Conservation (phyloP, 495 filamentous ascomycete genomes). For the Rusavskia elegans region DNA sequence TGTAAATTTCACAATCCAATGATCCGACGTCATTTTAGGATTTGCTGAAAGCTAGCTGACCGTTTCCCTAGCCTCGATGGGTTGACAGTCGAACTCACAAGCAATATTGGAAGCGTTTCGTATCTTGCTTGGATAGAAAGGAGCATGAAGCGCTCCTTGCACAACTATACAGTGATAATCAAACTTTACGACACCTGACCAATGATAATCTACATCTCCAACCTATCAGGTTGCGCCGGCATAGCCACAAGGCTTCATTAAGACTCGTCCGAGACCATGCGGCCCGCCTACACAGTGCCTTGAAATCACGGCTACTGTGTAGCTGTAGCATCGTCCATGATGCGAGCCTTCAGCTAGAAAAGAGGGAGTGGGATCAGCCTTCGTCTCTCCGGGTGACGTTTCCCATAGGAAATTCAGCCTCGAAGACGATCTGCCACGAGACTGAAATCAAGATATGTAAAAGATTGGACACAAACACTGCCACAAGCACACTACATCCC, state of each 20-base stretch:
- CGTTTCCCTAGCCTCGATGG: neutral
- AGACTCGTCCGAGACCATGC: neutral
- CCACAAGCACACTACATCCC: too few species aligned
- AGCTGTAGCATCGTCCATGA: neutral
- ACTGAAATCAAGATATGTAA: neutral
- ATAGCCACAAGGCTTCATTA: neutral
- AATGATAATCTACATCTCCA: neutral
- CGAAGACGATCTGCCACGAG: neutral
- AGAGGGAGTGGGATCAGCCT: neutral
- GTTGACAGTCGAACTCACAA: neutral
- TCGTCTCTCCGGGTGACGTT: neutral
- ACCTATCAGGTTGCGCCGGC: neutral
- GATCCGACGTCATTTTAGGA: neutral
- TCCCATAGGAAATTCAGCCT: neutral
- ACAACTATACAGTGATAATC: neutral
- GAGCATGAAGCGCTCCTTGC: neutral
- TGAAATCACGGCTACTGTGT: neutral
- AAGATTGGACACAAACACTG: neutral
- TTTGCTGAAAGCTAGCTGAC: neutral
- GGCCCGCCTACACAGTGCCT: neutral
- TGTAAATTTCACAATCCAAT: neutral
- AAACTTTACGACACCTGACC: neutral
- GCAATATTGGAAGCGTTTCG: neutral
- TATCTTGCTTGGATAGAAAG: neutral
- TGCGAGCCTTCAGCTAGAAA: neutral